Base-by-base conservation (phyloP, 164 flowering plant genomes). In the Kingdonia uniflora region DNA sequence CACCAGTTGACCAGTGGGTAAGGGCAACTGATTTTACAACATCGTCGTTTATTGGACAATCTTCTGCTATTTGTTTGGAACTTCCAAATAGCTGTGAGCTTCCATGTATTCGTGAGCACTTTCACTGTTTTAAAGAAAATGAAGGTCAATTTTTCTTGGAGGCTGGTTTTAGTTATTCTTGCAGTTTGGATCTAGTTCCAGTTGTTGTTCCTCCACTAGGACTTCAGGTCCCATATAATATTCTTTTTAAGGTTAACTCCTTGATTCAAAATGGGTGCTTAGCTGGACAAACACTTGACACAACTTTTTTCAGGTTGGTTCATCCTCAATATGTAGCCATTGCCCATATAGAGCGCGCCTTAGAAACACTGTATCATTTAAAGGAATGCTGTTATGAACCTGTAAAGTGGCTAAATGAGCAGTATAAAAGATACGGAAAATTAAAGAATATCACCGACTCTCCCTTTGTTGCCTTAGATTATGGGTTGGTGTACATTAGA, bases 351-450 rank as follows among this genome's bases (percentile, higher is more conserved):
- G 82, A 84, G 53, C 62, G 65, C 67, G 85, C 88, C 16, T 62
- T 90, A 8, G 90, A 86, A 33, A 80, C 66, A 46, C 67, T 90
- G 14, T 77, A 52, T 64, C 59, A 69, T 38, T 52, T 79, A 33
- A 82, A 70, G 49, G 83, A 80, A 20, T 84, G 88, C 61, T 84
- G 88, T 67, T 84, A 86, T 65, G 76, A 86, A 19, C 97, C 97
- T 19, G 73, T 62, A 14, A 72, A 24, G n/a, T n/a, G 45, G 87
- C 80, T 89, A 2, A 23, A 0, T 3, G 73, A 75, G 59, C 77
- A 80, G 62, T 80, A 77, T 60, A 39, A 7, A 3, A 71, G 53
- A 44, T 76, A 68, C 57, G 20, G 20, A 6, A 35, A 14, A 7
- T 59, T 58, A 1, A 55, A 35, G 29, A 54, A 46, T 14, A 65